phyloP scores from a whole-genome alignment of 331 rosid genomes.

The Malus hybrid region DNA sequence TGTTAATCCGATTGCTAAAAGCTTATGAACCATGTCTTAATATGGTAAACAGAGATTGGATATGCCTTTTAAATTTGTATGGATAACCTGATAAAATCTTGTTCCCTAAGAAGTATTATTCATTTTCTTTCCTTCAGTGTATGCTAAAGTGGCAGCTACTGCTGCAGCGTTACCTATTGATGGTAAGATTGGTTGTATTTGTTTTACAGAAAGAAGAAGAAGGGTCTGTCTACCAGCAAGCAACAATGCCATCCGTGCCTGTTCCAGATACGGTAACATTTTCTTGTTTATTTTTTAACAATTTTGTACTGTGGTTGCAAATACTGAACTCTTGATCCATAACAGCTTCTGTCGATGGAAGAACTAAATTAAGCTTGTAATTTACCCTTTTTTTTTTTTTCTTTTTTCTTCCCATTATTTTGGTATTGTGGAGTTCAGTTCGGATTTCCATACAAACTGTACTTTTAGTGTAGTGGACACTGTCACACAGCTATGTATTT shows the following conservation, averaged over 20 bases:
- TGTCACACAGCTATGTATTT: not conserved
- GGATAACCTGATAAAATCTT: not conserved
- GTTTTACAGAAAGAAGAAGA: constrained; percentile 71
- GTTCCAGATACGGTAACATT: constrained; percentile 59
- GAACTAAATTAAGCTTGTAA: constrained; percentile 25
- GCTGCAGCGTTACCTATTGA: not conserved
- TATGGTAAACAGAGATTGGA: not conserved
- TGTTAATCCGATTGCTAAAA: not conserved
- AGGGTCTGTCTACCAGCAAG: constrained; percentile 69
- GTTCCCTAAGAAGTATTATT: not conserved
- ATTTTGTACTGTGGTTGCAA: not conserved
- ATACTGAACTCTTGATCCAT: constrained; percentile 3
- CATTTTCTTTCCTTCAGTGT: not conserved
- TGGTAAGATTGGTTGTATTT: constrained; percentile 15
- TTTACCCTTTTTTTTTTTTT: not conserved
- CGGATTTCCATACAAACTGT: not conserved
- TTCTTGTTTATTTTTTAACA: constrained; percentile 6
- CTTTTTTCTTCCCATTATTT: not conserved
- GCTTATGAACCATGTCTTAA: not conserved
- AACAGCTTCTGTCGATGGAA: constrained; percentile 82
- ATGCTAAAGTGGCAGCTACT: constrained; percentile 1
- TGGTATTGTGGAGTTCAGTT: not conserved
- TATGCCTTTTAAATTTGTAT: not conserved
- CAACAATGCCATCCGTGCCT: constrained; percentile 63
- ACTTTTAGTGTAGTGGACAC: not conserved